These are phyloP conservation scores for Phaffia rhodozyma DNA, from an alignment of 1,284 basidiomycete species.

Conservation along the genomic window DNA sequence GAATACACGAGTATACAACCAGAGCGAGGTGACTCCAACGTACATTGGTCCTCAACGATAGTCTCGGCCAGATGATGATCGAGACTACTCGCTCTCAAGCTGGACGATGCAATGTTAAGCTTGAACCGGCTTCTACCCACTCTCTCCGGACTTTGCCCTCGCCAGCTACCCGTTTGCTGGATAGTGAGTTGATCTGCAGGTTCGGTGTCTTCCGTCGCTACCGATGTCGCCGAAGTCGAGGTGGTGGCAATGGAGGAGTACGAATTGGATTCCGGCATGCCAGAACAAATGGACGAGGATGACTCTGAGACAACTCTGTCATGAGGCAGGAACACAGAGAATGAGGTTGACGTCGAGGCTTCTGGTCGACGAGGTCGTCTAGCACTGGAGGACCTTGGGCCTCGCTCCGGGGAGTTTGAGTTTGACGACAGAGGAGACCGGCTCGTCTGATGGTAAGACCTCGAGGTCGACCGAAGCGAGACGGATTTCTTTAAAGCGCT, in stretches of 20 bases:
- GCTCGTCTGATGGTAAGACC: background rate
- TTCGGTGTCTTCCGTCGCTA: too few relatives aligned
- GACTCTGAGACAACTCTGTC: too few relatives aligned
- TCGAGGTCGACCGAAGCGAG: constrained; percentile 2
- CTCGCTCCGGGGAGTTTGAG: too few relatives aligned
- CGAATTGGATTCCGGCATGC: too few relatives aligned
- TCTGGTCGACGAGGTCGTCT: too few relatives aligned
- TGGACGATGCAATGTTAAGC: constrained; percentile 1
- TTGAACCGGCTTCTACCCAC: constrained; percentile 10
- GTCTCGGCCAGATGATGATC: background rate
- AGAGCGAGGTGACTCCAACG: background rate
- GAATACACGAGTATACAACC: background rate
- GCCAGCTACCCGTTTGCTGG: background rate
- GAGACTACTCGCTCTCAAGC: constrained; percentile 3
- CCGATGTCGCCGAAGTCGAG: too few relatives aligned
- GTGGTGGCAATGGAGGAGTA: too few relatives aligned
- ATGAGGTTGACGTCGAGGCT: too few relatives aligned
- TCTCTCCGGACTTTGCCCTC: constrained; percentile 3
- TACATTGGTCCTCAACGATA: background rate
- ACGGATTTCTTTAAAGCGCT: constrained; percentile 5
- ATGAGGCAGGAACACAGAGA: too few relatives aligned
- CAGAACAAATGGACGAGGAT: too few relatives aligned
- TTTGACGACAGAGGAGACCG: background rate
- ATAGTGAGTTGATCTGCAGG: too few relatives aligned
- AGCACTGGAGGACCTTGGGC: too few relatives aligned